These are phyloP conservation scores for Salinomyces thailandicus DNA, from an alignment of 2,329 filamentous ascomycete genomes.

Conservation along the genomic window DNA sequence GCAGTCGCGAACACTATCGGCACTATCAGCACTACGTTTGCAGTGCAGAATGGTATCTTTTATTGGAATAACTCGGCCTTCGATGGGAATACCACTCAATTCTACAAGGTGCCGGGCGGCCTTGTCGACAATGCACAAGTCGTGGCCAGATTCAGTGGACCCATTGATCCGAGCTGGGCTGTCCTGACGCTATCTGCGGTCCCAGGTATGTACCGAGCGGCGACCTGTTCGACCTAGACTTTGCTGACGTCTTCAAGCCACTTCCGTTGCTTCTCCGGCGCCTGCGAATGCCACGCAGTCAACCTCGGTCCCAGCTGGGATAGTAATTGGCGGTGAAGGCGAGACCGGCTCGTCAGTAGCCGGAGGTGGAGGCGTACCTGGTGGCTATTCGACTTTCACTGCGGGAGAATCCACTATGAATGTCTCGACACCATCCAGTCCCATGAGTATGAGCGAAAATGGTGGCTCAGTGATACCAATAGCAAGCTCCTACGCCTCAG, in stretches of 20 bases:
- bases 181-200: conserved; percentile 18
- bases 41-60: conserved; percentile 17
- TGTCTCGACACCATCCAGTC: too few species aligned
- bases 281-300: conserved; percentile 5
- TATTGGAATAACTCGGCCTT: conserved; percentile 26
- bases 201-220: conserved; percentile 17
- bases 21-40: conserved; percentile 22
- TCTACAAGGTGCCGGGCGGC: conserved; percentile 21
- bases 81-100: conserved; percentile 21
- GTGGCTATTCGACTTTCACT: too few species aligned
- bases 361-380: too few species aligned
- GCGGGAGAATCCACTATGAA: too few species aligned
- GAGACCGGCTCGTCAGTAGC: too few species aligned
- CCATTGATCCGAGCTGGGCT: conserved; percentile 18
- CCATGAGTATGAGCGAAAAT: too few species aligned
- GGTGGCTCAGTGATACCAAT: too few species aligned
- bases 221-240: too few species aligned
- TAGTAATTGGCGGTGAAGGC: conserved; percentile 1
- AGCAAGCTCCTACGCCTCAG: too few species aligned
- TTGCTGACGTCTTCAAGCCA: too few species aligned
- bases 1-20: conserved; percentile 13
- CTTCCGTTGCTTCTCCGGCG: neutral
- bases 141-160: conserved; percentile 21
- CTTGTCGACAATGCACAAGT: conserved; percentile 20
- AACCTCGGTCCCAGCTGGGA: conserved; percentile 4